A percentile compares a stretch with the other conserved stretches of the same genome.
phyloP scores from a whole-genome alignment of 306 rosid species.

The Acacia crassicarpa region DNA sequence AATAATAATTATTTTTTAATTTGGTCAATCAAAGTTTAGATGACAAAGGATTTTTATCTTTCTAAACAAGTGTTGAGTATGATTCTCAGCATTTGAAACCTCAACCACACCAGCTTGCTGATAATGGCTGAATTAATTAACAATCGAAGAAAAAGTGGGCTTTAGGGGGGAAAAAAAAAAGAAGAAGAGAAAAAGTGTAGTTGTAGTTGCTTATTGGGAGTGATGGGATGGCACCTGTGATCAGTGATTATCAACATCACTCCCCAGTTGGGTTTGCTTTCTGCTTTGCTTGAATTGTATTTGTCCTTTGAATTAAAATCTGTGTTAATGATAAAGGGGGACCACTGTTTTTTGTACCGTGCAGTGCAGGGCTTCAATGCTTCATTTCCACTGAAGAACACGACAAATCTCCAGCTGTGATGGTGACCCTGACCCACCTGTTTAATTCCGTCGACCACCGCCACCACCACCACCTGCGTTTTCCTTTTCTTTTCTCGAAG shows the following conservation, averaged over 20 bases:
- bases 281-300: background rate
- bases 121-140: background rate
- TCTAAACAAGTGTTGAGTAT: too few relatives aligned
- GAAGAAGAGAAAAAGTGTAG: background rate
- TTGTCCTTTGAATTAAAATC: constrained; percentile 2
- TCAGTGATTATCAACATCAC: constrained; percentile 11
- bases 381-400: constrained; percentile 29
- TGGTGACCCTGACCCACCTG: constrained; percentile 53
- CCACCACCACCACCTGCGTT: constrained; percentile 27
- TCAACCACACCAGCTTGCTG: too few relatives aligned
- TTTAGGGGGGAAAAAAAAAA: too few relatives aligned
- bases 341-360: constrained; percentile 26
- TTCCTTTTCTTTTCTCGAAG: background rate
- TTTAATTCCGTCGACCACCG: constrained; percentile 34
- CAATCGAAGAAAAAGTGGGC: background rate
- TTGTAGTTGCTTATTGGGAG: background rate
- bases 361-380: background rate
- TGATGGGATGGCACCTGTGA: background rate
- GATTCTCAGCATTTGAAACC: too few relatives aligned
- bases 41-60: too few relatives aligned
- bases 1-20: too few relatives aligned
- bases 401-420: constrained; percentile 63
- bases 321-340: constrained; percentile 4
- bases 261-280: background rate
- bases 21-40: too few relatives aligned